Evolutionary conservation across 495 filamentous ascomycete species (phyloP).

Genomic region (Xylaria curta): DNA sequence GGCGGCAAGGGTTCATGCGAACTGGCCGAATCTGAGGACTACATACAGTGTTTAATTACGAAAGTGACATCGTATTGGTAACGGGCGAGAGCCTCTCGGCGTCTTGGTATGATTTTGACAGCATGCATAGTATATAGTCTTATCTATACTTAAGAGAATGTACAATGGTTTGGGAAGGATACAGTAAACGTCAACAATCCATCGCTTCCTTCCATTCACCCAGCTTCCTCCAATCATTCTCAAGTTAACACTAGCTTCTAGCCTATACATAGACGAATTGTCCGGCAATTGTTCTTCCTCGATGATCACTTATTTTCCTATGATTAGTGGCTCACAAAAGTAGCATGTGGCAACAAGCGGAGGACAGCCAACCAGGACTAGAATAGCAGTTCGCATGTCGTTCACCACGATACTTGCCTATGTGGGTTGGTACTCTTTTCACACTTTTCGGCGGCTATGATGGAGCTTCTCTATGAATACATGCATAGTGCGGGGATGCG

Average conservation of each 20-base stretch:
- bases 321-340: slow-evolving; percentile 5
- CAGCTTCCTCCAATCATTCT: not conserved
- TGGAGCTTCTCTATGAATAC: slow-evolving; percentile 10
- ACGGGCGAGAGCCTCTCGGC: slow-evolving; percentile 1
- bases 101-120: slow-evolving; percentile 6
- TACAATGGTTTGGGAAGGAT: not conserved
- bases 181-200: not conserved
- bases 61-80: not conserved
- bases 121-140: not conserved
- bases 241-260: not conserved
- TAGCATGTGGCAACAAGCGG: slow-evolving; percentile 25
- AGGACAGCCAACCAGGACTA: not conserved
- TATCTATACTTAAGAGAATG: not conserved
- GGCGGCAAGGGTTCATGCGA: slow-evolving; percentile 18
- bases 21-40: slow-evolving; percentile 7
- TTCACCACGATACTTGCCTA: slow-evolving; percentile 24
- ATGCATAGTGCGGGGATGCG: slow-evolving; percentile 14
- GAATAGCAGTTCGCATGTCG: slow-evolving; percentile 13
- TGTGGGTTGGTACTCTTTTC: slow-evolving; percentile 10
- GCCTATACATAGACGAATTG: not conserved
- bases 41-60: slow-evolving; percentile 1
- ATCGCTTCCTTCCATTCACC: not conserved
- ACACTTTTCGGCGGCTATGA: slow-evolving; percentile 1
- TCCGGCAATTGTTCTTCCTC: not conserved
- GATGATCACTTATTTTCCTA: not conserved